Base-by-base conservation (phyloP, 495 filamentous ascomycete species). In the Neurospora tetraspora region DNA sequence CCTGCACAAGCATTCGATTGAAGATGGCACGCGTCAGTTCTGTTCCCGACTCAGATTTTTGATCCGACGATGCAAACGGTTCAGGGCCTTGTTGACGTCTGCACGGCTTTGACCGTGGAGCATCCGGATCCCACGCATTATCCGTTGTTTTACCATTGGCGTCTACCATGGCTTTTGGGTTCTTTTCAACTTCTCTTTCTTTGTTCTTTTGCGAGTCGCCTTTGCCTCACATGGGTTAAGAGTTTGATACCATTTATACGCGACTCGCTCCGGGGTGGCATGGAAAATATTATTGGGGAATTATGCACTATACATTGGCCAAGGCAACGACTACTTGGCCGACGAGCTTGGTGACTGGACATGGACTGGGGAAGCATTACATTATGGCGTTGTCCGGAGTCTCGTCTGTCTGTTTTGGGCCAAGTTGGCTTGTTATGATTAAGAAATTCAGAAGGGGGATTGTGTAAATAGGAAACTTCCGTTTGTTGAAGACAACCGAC, bases 211-310 rank as follows among this genome's bases (percentile, higher is more conserved):
- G n/a, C 40, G 31, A 23, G 36, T 40, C 37, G 43, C 20, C 23
- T 65, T 61, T 38, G 8, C 53, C 27, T 23, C 16, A 39, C 70
- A 71, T 34, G 70, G 70, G n/a, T 38, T 36, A 71, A 37, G 40
- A 27, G 40, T 71, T 71, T 71, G 53, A 71, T 71, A 65, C 70
- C 70, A 71, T 53, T 71, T 36, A 34, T 71, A 34, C 70, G 70
- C 70, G 39, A 18, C 69, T 43, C 69, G 69, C 27, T 70, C 39
- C 12, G 53, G 53, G 53, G 53, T 61, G 53, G 53, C 53, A 61
- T 61, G 53, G 53, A 61, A 61, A 61, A 61, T 61, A 61, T 61
- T 18, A 61, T 27, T 61, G 53, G 53, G 53, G 53, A 61, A 34
- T 61, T 61, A 61, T 61, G 53, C 53, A 61, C 53, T 61, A 61